Evolutionary conservation across 2,329 filamentous ascomycete species (phyloP), one percentile per base, ranked within the genome.

Genomic region (Sarocladiaceae sp.): DNA sequence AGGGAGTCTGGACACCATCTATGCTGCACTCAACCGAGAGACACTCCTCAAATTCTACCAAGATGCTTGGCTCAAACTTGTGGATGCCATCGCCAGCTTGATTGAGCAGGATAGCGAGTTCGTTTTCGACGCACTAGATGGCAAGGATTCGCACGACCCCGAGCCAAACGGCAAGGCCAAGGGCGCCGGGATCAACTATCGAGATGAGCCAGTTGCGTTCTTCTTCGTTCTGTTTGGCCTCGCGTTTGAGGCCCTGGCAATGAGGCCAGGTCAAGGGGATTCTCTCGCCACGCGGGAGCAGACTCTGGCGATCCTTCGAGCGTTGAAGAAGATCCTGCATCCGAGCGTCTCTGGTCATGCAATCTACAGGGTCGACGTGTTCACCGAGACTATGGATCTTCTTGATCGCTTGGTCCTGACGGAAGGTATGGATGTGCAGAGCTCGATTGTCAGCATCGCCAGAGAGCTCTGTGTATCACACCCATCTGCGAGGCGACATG

Each of bases 71-170:
- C 73, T 98, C 31, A 95, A 93, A 54, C 78, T 98, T 10, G 91
- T 98, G 2, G 90, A 98, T 66, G 94, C 93, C 3, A 97, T 98
- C 61, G 91, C 93, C 10, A 95, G 90, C 57, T 72, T 98, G 4
- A 96, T 98, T 47, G 93, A 97, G 57, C 91, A 96, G 63, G 93
- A 98, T 59, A 96, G 90, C 63, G 88, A 93, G 49, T 95, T 96
- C 51, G 93, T 98, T 3, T 98, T 98, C 58, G 90, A 96, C 63
- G 93, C 93, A 1, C 69, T 98, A 6, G 93, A 98, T 58, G 90
- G 90, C 43, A 95, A 93, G 58, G 76, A 79, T 54, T 67, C 67
- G 0, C 68, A 67, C 18, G 62, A 68, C 4, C 63, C 65, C 9
- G 63, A 64, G 11, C 56, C 63, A 20, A 76, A 73, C 48, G 72